Base-by-base conservation (phyloP, 1,139 yeast genomes). In the Pneumocystis carinii region DNA sequence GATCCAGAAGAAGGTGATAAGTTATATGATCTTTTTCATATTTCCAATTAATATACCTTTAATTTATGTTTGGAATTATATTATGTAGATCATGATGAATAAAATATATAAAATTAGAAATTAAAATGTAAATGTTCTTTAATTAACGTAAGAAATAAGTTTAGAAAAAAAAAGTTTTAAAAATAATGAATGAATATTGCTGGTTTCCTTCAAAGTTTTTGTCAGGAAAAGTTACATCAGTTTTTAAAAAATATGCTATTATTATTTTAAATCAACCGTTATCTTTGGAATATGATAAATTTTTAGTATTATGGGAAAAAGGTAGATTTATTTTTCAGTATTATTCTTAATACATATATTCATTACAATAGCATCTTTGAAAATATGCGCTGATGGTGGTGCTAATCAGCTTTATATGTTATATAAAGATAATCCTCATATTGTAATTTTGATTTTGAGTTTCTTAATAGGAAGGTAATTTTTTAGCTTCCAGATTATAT, bases 1-100 rank as follows among this genome's bases (percentile, higher is more conserved):
- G 63, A 65, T 57, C 62, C 65, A n/a, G 66, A 64, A 36, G 66
- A 64, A 42, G 66, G 66, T n/a, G 63, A 64, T 59, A 63, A 60
- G 19, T 62, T 64, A 15, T 63, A 60, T 55, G 66, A 37, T 35
- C 24, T 62, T 24, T 61, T 62, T 24, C n/a, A 48, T 48, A 48
- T 48, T 48, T 48, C 55, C 27, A 48, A 14, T 48, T 48, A 24
- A 24, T 3, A 24, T 48, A 12, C 24, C 7, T 48, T 24, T 48
- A 8, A 48, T n/a, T 24, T 48, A 7, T 24, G 14, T 48, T 48
- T 32, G 17, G 3, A 12, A 24, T 24, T 48, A 19, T 48, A 48
- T 24, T 48, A 24, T 48, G 15, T 48, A 24, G 1, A 48, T 48
- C 12, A 48, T 48, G 8, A 48, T 24, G 4, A 48, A 24, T 19